These are phyloP conservation scores for Heliamphora pulchella DNA, from an alignment of 179 eudicot genomes.

Conservation along the genomic window DNA sequence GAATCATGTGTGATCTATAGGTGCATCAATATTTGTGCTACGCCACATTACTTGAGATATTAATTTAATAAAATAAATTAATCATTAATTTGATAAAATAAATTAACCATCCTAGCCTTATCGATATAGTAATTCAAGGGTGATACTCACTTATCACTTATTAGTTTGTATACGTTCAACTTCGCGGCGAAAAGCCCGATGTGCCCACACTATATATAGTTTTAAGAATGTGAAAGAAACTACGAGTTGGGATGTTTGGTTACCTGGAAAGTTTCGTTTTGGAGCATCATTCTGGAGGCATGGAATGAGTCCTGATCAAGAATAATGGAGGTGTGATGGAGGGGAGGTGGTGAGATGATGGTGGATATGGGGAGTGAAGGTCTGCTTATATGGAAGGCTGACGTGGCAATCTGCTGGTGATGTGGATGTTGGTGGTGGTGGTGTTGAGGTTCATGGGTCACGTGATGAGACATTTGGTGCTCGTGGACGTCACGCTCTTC, in stretches of 20 bases:
- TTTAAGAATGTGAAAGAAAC: too few relatives aligned
- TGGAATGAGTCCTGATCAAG: conserved; percentile 52
- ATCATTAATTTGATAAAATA: too few relatives aligned
- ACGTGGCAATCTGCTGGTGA: conserved; percentile 31
- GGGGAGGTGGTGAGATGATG: conserved; percentile 55
- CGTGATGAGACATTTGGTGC: conserved; percentile 27
- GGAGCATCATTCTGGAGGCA: conserved; percentile 67
- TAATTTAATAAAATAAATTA: too few relatives aligned
- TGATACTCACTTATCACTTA: too few relatives aligned
- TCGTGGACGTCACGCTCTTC: conserved; percentile 31
- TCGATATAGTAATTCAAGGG: too few relatives aligned
- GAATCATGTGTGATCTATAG: too few relatives aligned
- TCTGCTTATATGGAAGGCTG: conserved; percentile 65
- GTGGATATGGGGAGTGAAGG: conserved; percentile 65
- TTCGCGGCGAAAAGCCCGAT: too few relatives aligned
- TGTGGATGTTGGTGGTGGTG: conserved; percentile 36
- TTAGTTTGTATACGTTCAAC: too few relatives aligned
- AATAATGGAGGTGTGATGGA: conserved; percentile 69
- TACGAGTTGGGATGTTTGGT: not conserved
- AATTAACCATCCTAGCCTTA: too few relatives aligned
- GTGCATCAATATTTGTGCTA: too few relatives aligned
- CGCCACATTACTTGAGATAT: too few relatives aligned
- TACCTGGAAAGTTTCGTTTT: conserved; percentile 62
- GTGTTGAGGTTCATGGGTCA: conserved; percentile 31
- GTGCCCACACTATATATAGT: too few relatives aligned